Conservation (phyloP, 306 rosid species). For the Quercus mongolica region DNA sequence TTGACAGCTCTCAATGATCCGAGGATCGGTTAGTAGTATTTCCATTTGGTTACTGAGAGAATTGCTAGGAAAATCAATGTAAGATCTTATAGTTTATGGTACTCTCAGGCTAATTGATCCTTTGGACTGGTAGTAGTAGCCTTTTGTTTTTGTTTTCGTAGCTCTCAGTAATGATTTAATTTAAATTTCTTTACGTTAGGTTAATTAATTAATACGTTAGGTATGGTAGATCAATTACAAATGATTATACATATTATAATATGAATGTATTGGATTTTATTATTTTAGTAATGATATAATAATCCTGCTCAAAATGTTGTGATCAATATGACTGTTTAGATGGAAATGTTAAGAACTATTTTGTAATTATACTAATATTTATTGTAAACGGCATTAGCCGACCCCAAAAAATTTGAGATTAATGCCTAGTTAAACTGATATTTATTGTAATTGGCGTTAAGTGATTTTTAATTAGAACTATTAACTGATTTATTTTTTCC, state of each 20-base stretch:
- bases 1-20: constrained; percentile 90
- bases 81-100: not conserved
- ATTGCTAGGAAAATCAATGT: not conserved
- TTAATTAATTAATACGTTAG: not conserved
- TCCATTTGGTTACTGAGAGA: constrained; percentile 14
- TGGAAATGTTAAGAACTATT: not conserved
- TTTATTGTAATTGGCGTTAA: no score
- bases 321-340: not conserved
- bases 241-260: not conserved
- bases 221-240: not conserved
- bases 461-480: no score
- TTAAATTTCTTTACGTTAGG: not conserved
- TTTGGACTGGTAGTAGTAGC: not conserved
- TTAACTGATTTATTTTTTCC: not conserved
- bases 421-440: no score
- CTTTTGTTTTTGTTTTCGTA: not conserved
- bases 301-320: not conserved
- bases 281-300: not conserved
- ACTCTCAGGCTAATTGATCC: not conserved
- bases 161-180: not conserved
- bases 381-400: no score
- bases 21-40: constrained; percentile 61
- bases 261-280: not conserved
- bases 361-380: no score
- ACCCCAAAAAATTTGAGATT: no score